These are phyloP conservation scores for Trichocladium antarcticum DNA, from an alignment of 495 filamentous ascomycete species.

Conservation along the genomic window DNA sequence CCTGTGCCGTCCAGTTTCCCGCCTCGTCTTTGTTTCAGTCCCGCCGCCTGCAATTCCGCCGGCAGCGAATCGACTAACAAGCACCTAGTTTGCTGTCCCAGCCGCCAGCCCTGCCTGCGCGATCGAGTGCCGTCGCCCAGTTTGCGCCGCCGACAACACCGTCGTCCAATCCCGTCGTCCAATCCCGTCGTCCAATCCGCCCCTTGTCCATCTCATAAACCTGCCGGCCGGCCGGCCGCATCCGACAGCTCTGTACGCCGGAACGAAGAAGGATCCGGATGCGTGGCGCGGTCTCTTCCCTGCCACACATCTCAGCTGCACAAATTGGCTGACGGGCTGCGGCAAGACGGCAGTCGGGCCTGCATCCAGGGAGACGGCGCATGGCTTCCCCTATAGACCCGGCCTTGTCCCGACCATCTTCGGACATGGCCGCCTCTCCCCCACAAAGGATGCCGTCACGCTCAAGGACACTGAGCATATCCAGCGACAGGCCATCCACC, in stretches of 20 bases:
- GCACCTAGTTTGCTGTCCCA: neutral
- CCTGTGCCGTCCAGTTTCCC: constrained; percentile 5
- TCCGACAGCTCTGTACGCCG: neutral
- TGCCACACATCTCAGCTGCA: constrained; percentile 1
- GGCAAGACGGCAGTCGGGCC: constrained; percentile 13
- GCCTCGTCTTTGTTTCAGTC: constrained; percentile 14
- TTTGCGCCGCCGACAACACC: neutral
- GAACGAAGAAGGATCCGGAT: constrained; percentile 5
- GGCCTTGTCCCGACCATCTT: constrained; percentile 32
- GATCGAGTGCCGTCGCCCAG: constrained; percentile 2
- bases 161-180: neutral
- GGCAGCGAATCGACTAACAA: constrained; percentile 11
- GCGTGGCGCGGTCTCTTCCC: constrained; percentile 4
- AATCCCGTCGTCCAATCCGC: neutral
- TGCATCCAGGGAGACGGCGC: neutral
- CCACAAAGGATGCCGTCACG: constrained; percentile 29
- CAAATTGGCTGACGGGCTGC: constrained; percentile 9
- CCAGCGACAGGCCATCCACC: constrained; percentile 44
- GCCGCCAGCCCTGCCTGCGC: no score
- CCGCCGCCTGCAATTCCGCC: constrained; percentile 7
- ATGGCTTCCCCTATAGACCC: constrained; percentile 26
- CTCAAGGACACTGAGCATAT: constrained; percentile 42
- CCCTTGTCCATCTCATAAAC: neutral
- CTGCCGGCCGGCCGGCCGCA: constrained; percentile 5
- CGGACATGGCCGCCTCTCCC: constrained; percentile 28